These are phyloP conservation scores for Omphalotus olearius DNA, from an alignment of 1,284 basidiomycete species.

Conservation along the genomic window DNA sequence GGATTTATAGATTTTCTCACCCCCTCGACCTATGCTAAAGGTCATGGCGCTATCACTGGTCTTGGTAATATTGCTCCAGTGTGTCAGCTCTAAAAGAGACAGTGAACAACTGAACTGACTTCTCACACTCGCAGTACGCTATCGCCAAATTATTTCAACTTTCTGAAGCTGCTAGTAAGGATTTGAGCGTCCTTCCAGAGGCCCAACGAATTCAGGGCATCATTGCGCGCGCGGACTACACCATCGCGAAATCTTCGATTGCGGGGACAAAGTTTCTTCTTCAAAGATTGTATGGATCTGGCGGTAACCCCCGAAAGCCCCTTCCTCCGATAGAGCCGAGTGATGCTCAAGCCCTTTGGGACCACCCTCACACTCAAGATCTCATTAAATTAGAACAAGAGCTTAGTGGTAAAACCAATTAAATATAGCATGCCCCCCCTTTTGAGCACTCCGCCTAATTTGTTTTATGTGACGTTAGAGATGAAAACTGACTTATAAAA, in stretches of 20 bases:
- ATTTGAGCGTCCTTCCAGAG: slow-evolving; percentile 58
- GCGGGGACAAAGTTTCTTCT: slow-evolving; percentile 81
- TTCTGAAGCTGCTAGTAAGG: slow-evolving; percentile 46
- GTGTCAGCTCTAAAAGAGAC: slow-evolving; percentile 12
- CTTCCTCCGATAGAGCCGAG: slow-evolving; percentile 59
- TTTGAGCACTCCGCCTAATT: too few relatives aligned
- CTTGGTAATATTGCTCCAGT: slow-evolving; percentile 78
- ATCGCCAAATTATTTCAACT: slow-evolving; percentile 63
- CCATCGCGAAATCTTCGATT: slow-evolving; percentile 76
- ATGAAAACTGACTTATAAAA: too few relatives aligned
- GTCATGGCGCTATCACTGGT: slow-evolving; percentile 80
- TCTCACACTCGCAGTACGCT: slow-evolving; percentile 39
- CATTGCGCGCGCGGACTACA: slow-evolving; percentile 75
- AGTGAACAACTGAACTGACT: slow-evolving; percentile 2
- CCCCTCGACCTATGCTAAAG: slow-evolving; percentile 64
- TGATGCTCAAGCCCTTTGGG: slow-evolving; percentile 59
- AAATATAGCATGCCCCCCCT: neutral
- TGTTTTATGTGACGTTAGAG: too few relatives aligned
- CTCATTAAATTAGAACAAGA: slow-evolving; percentile 65
- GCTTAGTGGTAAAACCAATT: slow-evolving; percentile 38
- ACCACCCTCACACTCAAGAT: slow-evolving; percentile 64
- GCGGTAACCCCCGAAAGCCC: slow-evolving; percentile 71
- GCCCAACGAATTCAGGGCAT: slow-evolving; percentile 78
- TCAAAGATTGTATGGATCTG: slow-evolving; percentile 72
- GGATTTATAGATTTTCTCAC: slow-evolving; percentile 79